phyloP scores from a whole-genome alignment of 2,329 filamentous ascomycete species.

The Ustulina deusta region DNA sequence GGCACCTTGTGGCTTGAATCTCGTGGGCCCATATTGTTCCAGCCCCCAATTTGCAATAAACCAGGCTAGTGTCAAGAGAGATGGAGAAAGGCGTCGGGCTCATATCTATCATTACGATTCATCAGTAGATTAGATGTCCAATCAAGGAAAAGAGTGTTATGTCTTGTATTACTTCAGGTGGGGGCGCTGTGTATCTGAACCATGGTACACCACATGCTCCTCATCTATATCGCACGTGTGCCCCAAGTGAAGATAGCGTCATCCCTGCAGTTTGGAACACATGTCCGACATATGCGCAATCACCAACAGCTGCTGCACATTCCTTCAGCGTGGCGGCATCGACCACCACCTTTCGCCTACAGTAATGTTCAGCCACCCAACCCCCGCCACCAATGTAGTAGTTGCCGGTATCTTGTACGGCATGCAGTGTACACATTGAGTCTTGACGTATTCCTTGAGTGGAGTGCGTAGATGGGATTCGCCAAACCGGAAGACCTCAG shows the following conservation, averaged over 20 bases:
- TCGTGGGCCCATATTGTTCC: neutral
- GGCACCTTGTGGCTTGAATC: neutral
- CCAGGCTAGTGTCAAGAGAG: neutral
- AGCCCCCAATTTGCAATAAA: neutral
- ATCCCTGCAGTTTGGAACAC: slow-evolving; percentile 5
- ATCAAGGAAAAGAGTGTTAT: slow-evolving; percentile 5
- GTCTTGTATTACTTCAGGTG: slow-evolving; percentile 8
- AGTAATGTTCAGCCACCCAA: neutral
- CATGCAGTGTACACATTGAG: neutral
- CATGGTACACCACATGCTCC: slow-evolving; percentile 17
- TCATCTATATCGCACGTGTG: slow-evolving; percentile 10
- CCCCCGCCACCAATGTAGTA: neutral
- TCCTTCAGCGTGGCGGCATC: slow-evolving; percentile 5
- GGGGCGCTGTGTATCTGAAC: slow-evolving; percentile 4
- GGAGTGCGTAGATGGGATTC: neutral
- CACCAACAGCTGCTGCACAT: slow-evolving; percentile 22
- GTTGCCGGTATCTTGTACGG: neutral
- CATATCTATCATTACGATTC: neutral
- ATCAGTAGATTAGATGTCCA: slow-evolving; percentile 18
- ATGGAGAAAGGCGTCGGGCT: neutral
- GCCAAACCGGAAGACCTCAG: neutral
- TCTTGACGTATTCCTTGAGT: neutral
- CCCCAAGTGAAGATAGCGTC: slow-evolving; percentile 18
- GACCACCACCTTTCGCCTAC: neutral
- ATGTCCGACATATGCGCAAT: slow-evolving; percentile 31